A percentile compares a stretch with the other conserved stretches of the same genome.
These are phyloP conservation scores for Insectozyma bohioensis DNA, from an alignment of 1,139 yeast species.

Conservation along the genomic window DNA sequence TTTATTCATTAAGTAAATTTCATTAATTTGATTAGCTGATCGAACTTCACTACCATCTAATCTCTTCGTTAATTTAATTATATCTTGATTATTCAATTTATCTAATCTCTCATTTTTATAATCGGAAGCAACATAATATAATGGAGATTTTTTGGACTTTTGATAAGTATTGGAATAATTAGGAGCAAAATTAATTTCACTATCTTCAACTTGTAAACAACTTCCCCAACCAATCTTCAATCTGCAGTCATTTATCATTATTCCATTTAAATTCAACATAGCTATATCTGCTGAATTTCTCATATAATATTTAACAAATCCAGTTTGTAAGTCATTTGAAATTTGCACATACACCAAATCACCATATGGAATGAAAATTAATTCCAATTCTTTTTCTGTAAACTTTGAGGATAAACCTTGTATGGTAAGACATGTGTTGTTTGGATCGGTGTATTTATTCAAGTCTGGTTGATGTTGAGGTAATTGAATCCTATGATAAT, in stretches of 20 bases:
- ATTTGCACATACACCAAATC: conserved; percentile 28
- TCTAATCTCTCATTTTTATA: conserved; percentile 20
- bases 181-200: conserved; percentile 11
- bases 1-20: conserved; percentile 18
- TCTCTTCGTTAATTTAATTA: conserved; percentile 8
- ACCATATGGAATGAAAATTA: conserved; percentile 36
- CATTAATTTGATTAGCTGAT: conserved; percentile 18
- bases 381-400: conserved; percentile 30
- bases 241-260: conserved; percentile 29
- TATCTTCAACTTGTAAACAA: conserved; percentile 8
- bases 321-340: conserved; percentile 22
- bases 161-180: conserved; percentile 15
- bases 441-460: conserved; percentile 34
- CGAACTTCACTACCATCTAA: conserved; percentile 23
- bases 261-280: conserved; percentile 31
- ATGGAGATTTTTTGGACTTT: conserved; percentile 19
- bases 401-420: conserved; percentile 30
- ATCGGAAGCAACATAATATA: conserved; percentile 18
- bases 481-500: conserved; percentile 8
- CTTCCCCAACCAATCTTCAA: conserved; percentile 38
- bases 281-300: conserved; percentile 42
- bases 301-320: conserved; percentile 26
- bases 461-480: conserved; percentile 37
- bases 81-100: conserved; percentile 15
- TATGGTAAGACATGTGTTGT: conserved; percentile 33